Percentiles rank a stretch among this genome's conserved stretches.
These are phyloP conservation scores for Hemerocallis citrina DNA, from an alignment of 106 monocot species.

Conservation along the genomic window DNA sequence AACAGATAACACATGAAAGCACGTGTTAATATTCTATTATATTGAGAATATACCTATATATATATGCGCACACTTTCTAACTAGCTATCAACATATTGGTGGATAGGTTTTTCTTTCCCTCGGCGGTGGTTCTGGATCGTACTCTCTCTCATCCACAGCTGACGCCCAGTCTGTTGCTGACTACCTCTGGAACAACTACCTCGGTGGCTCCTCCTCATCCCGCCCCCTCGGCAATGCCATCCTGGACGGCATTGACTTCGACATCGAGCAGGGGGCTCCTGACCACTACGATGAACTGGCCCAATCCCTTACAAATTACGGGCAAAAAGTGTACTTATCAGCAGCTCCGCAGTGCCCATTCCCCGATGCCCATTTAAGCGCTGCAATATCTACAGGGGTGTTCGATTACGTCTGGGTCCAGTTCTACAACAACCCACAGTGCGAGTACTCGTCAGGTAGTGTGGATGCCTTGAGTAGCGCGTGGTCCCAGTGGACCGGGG, in stretches of 20 bases:
- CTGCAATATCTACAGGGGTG: slow-evolving; percentile 29
- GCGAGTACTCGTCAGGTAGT: slow-evolving; percentile 33
- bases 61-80: too few species aligned
- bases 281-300: slow-evolving; percentile 33
- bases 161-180: slow-evolving; percentile 37
- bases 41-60: too few species aligned
- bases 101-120: slow-evolving; percentile 48
- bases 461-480: slow-evolving; percentile 7
- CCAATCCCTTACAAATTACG: slow-evolving; percentile 5
- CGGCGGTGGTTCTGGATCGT: slow-evolving; percentile 29
- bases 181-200: slow-evolving; percentile 54
- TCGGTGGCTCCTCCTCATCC: slow-evolving; percentile 29
- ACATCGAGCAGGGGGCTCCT: slow-evolving; percentile 30
- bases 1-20: too few species aligned
- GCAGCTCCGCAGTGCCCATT: slow-evolving; percentile 57
- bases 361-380: slow-evolving; percentile 27
- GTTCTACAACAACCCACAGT: slow-evolving; percentile 50
- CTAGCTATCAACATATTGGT: too few species aligned
- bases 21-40: too few species aligned
- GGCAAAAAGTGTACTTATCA: slow-evolving; percentile 26
- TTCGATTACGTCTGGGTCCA: slow-evolving; percentile 56
- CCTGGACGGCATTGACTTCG: slow-evolving; percentile 56
- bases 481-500: slow-evolving; percentile 30
- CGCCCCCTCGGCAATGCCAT: slow-evolving; percentile 42
- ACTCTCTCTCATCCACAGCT: slow-evolving; percentile 23